Evolutionary conservation across 2,329 filamentous ascomycete species (phyloP).

Genomic region (Colletotrichum lentis): DNA sequence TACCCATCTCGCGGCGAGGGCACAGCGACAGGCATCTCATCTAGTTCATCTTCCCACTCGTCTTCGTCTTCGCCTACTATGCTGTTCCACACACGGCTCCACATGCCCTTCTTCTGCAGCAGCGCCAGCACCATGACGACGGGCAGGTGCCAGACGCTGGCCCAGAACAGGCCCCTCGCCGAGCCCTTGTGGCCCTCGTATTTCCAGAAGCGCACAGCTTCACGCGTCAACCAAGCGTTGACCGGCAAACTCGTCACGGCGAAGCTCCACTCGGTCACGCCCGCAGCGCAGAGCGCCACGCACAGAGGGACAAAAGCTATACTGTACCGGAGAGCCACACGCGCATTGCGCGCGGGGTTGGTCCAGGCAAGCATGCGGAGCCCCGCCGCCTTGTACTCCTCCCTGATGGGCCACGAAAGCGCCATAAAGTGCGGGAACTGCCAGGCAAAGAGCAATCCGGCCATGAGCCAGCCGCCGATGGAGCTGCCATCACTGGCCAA

Average conservation of each 20-base stretch:
- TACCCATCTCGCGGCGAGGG: slow-evolving; percentile 20
- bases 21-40: slow-evolving; percentile 47
- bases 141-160: slow-evolving; percentile 95
- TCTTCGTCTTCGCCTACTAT: slow-evolving; percentile 67
- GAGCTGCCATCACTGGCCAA: slow-evolving; percentile 69
- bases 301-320: slow-evolving; percentile 88
- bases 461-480: slow-evolving; percentile 88
- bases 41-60: slow-evolving; percentile 64
- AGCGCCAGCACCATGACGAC: slow-evolving; percentile 89
- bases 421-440: slow-evolving; percentile 99
- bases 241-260: slow-evolving; percentile 80
- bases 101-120: slow-evolving; percentile 91
- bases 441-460: slow-evolving; percentile 87
- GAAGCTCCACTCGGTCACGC: slow-evolving; percentile 87
- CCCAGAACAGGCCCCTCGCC: slow-evolving; percentile 91
- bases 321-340: slow-evolving; percentile 89
- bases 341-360: slow-evolving; percentile 83
- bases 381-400: slow-evolving; percentile 81
- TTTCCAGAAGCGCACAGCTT: slow-evolving; percentile 84
- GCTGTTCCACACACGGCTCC: slow-evolving; percentile 80
- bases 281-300: slow-evolving; percentile 76
- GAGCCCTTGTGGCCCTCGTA: slow-evolving; percentile 79
- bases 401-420: slow-evolving; percentile 84
- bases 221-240: slow-evolving; percentile 84
- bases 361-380: slow-evolving; percentile 83